Evolutionary conservation across 305 asterid species (phyloP).

Genomic region (Solanum hybrid): DNA sequence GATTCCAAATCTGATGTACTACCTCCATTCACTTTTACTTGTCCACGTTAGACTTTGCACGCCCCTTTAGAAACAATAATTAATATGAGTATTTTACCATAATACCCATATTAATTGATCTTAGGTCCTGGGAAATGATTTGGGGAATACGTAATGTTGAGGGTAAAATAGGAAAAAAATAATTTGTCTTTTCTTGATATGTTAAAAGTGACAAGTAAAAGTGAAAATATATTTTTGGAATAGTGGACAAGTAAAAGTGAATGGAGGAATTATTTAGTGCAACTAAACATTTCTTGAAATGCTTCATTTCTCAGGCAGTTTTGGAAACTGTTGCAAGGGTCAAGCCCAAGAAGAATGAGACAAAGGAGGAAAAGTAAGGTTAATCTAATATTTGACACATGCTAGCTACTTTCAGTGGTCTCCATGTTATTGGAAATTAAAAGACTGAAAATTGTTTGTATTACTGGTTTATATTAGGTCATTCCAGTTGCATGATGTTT

Average conservation of each 20-base stretch:
- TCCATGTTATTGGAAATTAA: background rate
- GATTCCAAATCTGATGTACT: background rate
- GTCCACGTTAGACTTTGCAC: background rate
- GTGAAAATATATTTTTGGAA: background rate
- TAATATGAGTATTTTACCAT: background rate
- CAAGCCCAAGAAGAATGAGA: constrained; percentile 76
- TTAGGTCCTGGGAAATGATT: background rate
- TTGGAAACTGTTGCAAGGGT: constrained; percentile 84
- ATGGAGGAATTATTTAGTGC: background rate
- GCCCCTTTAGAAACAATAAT: background rate
- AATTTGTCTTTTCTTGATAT: background rate
- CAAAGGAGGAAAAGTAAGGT: constrained; percentile 67
- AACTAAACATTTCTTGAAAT: background rate
- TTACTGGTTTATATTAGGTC: constrained; percentile 31
- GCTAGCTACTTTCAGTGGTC: background rate
- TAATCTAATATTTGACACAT: background rate
- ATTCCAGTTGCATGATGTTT: constrained; percentile 70
- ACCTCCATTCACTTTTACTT: background rate
- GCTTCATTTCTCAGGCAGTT: constrained; percentile 49
- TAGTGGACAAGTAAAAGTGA: background rate
- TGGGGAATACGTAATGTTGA: background rate
- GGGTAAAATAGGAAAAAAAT: background rate
- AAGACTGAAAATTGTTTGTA: constrained; percentile 10
- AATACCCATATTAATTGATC: background rate
- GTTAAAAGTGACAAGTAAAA: background rate